phyloP scores from a whole-genome alignment of 495 filamentous ascomycete genomes.

The Sordaria brevicollis region DNA sequence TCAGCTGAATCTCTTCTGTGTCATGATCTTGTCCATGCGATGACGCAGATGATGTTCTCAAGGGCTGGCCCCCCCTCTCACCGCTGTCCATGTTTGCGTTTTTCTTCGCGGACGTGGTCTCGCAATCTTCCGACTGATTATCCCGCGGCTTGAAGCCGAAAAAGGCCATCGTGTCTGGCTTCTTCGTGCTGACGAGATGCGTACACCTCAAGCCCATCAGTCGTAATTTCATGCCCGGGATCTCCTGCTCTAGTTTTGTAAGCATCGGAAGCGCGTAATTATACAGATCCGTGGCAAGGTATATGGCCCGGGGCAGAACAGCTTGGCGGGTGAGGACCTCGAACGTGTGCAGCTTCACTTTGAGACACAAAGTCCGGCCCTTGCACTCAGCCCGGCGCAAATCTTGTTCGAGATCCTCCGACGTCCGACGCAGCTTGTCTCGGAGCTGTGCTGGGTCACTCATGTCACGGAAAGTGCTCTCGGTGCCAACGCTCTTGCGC shows the following conservation, averaged over 20 bases:
- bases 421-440: constrained; percentile 65
- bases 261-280: constrained; percentile 74
- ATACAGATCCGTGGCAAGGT: constrained; percentile 71
- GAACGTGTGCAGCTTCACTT: constrained; percentile 90
- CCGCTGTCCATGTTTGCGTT: constrained; percentile 15
- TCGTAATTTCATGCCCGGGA: constrained; percentile 68
- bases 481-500: constrained; percentile 87
- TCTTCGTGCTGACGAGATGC: constrained; percentile 75
- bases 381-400: constrained; percentile 70
- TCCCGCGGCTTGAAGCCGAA: constrained; percentile 50
- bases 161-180: constrained; percentile 59
- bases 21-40: constrained; percentile 24
- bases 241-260: constrained; percentile 74
- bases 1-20: constrained; percentile 42
- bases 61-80: constrained; percentile 42
- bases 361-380: constrained; percentile 80
- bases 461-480: constrained; percentile 84
- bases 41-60: not conserved
- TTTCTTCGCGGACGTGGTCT: constrained; percentile 1
- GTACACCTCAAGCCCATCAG: constrained; percentile 86
- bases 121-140: not conserved
- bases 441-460: constrained; percentile 55
- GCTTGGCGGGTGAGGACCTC: constrained; percentile 81
- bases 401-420: constrained; percentile 85
- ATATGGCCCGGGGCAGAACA: constrained; percentile 60